Evolutionary conservation across 441 rosid genomes (phyloP), one percentile per base, ranked within the genome.

Genomic region (Euphorbia celastroides): DNA sequence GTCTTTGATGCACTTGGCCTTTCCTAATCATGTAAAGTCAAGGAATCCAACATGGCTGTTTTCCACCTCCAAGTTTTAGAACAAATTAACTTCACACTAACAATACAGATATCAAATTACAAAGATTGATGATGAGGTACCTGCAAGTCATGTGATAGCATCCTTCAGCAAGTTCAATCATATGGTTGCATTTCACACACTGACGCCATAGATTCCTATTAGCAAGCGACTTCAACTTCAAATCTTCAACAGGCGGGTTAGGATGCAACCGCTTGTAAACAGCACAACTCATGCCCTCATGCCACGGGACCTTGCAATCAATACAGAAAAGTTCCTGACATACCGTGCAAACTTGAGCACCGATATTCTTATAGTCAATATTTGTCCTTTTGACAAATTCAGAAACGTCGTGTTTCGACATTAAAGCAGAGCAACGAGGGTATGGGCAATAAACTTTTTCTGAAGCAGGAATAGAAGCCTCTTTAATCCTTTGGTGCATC

Each of bases 141-240:
- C 94, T 88, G 88, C 94, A 90, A 61, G 89, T 88, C 67, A 90
- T 88, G 82, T 88, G 92, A 64, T 80, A 82, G 75, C 94, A 90
- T 31, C 96, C 96, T 41, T 77, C 77, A 31, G 80, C 71, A 64
- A 88, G 92, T 73, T 84, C 93, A 67, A 88, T 79, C 86, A 88
- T 74, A 80, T 90, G 87, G 36, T 74, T 80, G 74, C 94, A 90
- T 74, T 80, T 82, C 51, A 71, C 68, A 73, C 94, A 90, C 69
- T 86, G 80, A n/a, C 94, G 87, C 92, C 96, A 89, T 41, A 52
- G 75, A 20, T 82, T 86, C 60, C 65, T 69, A 1, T 54, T 68
- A 31, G 90, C 92, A 25, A 87, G 88, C 72, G 78, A 74, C 32
- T 83, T 81, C 22, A 89, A 79, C 80, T 76, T 72, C 65, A 66